These are phyloP conservation scores for Cenchrus purpureus DNA, from an alignment of 176 grass and related monocot genomes.

Conservation along the genomic window DNA sequence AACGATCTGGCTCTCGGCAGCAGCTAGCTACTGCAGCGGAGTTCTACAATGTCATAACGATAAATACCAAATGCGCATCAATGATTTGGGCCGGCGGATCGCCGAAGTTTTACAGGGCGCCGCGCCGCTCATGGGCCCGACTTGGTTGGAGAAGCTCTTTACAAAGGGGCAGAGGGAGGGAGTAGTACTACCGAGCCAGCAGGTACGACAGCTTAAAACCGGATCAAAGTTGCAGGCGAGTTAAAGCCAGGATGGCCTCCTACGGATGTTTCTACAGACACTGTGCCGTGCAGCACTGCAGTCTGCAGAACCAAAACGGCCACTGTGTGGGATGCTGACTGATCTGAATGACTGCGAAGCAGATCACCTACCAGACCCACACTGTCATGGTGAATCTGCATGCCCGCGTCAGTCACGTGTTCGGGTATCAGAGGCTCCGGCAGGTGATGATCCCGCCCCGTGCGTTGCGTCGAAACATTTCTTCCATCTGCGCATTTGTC, in stretches of 20 bases:
- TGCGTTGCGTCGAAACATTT: no score
- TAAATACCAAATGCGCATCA: background rate
- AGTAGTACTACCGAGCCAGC: background rate
- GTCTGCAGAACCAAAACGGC: background rate
- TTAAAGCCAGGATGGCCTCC: constrained; percentile 10
- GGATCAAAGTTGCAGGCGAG: constrained; percentile 26
- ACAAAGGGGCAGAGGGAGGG: background rate
- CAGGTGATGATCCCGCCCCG: no score
- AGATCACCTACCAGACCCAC: background rate
- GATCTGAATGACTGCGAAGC: background rate
- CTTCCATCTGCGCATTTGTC: no score
- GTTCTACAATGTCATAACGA: background rate
- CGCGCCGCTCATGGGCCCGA: background rate
- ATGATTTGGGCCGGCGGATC: constrained; percentile 2
- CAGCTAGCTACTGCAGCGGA: no score
- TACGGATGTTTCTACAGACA: constrained; percentile 1
- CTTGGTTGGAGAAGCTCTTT: background rate
- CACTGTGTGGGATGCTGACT: background rate
- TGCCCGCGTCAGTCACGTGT: background rate
- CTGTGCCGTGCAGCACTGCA: background rate
- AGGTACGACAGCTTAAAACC: background rate
- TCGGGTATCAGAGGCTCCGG: no score
- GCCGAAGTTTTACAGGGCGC: constrained; percentile 20
- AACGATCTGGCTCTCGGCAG: background rate
- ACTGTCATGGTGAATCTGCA: background rate